Conservation (phyloP, 371 early-diverging fungal genomes). For the Mortierella sp. region DNA sequence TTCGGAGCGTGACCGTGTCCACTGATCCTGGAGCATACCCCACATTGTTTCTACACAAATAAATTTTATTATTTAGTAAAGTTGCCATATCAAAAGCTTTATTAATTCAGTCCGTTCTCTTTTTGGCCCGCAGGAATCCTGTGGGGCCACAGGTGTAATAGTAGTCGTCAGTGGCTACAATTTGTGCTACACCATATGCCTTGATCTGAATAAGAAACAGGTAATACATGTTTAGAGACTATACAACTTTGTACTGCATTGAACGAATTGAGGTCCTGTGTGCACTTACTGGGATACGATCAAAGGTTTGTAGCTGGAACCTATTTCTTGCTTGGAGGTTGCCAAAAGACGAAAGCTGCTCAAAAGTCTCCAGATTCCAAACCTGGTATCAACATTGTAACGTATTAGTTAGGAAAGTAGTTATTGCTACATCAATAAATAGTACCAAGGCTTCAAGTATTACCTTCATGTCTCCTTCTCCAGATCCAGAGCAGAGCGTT, state of each 20-base stretch:
- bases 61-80: background rate
- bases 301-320: conserved; percentile 67
- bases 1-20: background rate
- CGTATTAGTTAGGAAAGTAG: background rate
- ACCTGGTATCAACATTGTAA: conserved; percentile 54
- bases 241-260: background rate
- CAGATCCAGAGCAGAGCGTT: conserved; percentile 72
- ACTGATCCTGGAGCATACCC: background rate
- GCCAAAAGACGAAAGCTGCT: conserved; percentile 61
- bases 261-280: background rate
- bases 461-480: conserved; percentile 71
- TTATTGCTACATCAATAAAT: background rate
- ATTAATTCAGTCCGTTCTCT: conserved; percentile 5
- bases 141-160: conserved; percentile 65
- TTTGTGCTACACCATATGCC: conserved; percentile 64
- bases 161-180: conserved; percentile 55
- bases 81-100: background rate
- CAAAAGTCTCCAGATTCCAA: conserved; percentile 77
- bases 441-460: conserved; percentile 1
- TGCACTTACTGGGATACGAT: conserved; percentile 66
- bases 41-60: background rate
- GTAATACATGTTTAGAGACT: background rate
- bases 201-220: conserved; percentile 25
- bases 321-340: conserved; percentile 71
- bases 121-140: conserved; percentile 60